Base-by-base conservation (phyloP, 2,329 filamentous ascomycete species). In the Clarireedia monteithiana region DNA sequence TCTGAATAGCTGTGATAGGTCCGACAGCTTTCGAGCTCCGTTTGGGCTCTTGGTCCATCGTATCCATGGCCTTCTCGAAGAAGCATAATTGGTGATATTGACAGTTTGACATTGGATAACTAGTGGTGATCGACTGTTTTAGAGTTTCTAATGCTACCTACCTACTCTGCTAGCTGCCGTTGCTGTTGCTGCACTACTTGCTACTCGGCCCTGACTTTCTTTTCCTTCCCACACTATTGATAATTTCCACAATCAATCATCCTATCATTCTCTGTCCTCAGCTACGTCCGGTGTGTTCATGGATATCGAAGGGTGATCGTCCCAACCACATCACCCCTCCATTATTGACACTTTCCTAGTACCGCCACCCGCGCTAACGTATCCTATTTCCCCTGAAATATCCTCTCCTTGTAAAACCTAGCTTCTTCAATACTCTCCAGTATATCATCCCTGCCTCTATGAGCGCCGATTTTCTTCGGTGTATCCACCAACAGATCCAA, bases 361-460 rank as follows among this genome's bases (percentile, higher is more conserved):
- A 17, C 23, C 39, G 17, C 39, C 14, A 15, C 39, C 39, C 14
- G 14, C 14, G 17, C 15, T 6, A 17, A 20, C 15, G 2, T 15
- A 42, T 20, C n/a, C 3, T 17, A 45, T 2, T 36, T 36, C 17
- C 23, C 30, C 46, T 12, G 15, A 69, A 95, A 95, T 55, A 95
- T 80, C 17, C 74, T 75, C 58, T 85, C 76, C 65, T 82, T 83
- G 71, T 96, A 97, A 69, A 88, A 96, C 66, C 76, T 83, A 54
- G 92, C 92, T 75, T 99, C 94, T 55, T 81, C 85, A 60, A 99
- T 96, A 72, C 92, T 97, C 75, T 99, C 94, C 59, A 96, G 71
- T 57, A 99, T 96, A 71, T 99, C 94, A 55, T 89, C 84, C 64
- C 81, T 84, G 0, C 94, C 94, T 71, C 92, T 83, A 74, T 99